Evolutionary conservation across 2,329 filamentous ascomycete genomes (phyloP).

Genomic region (Botryotinia calthae): DNA sequence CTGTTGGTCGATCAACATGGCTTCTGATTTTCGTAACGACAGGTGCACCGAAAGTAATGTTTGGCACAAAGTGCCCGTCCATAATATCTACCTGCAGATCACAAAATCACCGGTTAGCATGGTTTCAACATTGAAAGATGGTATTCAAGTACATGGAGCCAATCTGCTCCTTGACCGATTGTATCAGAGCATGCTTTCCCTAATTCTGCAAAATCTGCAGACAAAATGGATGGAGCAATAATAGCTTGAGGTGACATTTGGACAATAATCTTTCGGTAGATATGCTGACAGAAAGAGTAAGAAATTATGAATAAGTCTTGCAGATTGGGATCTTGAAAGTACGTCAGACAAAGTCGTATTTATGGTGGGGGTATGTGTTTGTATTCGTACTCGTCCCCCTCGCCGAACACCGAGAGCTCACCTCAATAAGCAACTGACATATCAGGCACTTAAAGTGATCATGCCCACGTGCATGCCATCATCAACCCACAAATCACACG

Average conservation of each 20-base stretch:
- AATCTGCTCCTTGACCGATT: constrained; percentile 84
- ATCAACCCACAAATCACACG: background rate
- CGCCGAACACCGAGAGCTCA: background rate
- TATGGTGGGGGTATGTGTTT: background rate
- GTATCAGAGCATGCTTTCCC: constrained; percentile 83
- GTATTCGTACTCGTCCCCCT: background rate
- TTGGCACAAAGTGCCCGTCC: constrained; percentile 98
- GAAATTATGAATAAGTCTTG: background rate
- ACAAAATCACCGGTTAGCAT: background rate
- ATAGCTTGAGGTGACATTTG: constrained; percentile 85
- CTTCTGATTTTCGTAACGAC: constrained; percentile 91
- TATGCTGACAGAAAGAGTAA: constrained; percentile 11
- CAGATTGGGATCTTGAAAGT: background rate
- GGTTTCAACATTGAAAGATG: background rate
- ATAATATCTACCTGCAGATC: constrained; percentile 72
- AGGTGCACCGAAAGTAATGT: constrained; percentile 94
- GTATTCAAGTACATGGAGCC: constrained; percentile 38
- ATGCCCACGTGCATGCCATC: no score
- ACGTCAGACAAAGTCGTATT: background rate
- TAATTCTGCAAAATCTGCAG: constrained; percentile 88
- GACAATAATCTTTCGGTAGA: background rate
- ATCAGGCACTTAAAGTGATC: background rate
- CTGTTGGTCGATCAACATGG: constrained; percentile 73
- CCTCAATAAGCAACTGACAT: background rate
- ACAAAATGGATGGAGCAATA: constrained; percentile 96